A percentile compares a stretch with the other conserved stretches of the same genome.
Conservation (phyloP, 73 alveolate genomes). For the Stentor coeruleus region DNA sequence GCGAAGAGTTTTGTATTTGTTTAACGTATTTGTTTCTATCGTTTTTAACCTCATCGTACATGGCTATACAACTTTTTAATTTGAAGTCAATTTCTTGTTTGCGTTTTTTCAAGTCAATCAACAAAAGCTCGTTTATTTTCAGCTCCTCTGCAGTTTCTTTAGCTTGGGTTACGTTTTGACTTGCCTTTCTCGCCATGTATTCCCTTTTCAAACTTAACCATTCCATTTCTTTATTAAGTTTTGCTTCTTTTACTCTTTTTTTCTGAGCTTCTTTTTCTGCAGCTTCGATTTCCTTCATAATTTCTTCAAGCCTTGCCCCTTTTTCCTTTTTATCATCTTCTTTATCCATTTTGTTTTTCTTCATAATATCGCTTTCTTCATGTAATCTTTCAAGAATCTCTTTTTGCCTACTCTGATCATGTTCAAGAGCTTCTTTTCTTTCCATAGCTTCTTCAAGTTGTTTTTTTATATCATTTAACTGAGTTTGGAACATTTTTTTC, state of each 20-base stretch:
- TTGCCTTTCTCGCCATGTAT: slow-evolving; percentile 92
- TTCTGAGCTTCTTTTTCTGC: slow-evolving; percentile 61
- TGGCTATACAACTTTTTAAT: slow-evolving; percentile 84
- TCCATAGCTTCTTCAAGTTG: slow-evolving; percentile 60
- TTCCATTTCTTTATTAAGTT: slow-evolving; percentile 71
- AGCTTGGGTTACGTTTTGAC: slow-evolving; percentile 90
- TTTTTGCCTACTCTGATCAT: slow-evolving; percentile 53
- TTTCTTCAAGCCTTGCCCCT: slow-evolving; percentile 45
- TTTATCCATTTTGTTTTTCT: slow-evolving; percentile 42
- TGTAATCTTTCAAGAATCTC: slow-evolving; percentile 63
- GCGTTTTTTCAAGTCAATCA: slow-evolving; percentile 85
- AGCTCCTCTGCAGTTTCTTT: slow-evolving; percentile 93
- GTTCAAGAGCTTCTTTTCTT: slow-evolving; percentile 63
- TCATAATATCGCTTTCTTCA: slow-evolving; percentile 50
- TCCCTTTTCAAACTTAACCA: slow-evolving; percentile 85
- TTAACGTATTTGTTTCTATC: slow-evolving; percentile 96
- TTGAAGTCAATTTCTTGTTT: slow-evolving; percentile 87
- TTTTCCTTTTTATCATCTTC: slow-evolving; percentile 42
- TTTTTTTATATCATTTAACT: slow-evolving; percentile 57
- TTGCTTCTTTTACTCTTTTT: slow-evolving; percentile 55
- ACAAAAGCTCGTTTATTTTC: slow-evolving; percentile 88
- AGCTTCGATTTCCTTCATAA: slow-evolving; percentile 45
- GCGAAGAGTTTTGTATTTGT: slow-evolving; percentile 81
- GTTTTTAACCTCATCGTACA: slow-evolving; percentile 90
- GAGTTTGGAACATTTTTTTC: slow-evolving; percentile 35